Percentiles rank a stretch among this genome's conserved stretches.
Conservation (phyloP, 768 basidiomycete species). For the Dioszegia hungarica region DNA sequence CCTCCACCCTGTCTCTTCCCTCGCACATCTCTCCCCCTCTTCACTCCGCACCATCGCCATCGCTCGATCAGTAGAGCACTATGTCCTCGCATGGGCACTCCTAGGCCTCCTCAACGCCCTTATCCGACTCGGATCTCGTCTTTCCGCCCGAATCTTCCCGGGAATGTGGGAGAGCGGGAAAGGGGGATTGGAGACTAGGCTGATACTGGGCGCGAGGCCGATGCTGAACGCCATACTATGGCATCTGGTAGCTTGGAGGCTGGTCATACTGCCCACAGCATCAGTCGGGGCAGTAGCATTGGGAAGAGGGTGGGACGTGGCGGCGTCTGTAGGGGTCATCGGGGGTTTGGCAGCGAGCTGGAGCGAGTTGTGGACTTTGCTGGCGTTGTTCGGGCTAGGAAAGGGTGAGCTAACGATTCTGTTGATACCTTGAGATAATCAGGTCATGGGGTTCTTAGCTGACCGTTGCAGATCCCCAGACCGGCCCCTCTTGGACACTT, state of each 20-base stretch:
- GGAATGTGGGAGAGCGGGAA: neutral
- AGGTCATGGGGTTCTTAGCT: neutral
- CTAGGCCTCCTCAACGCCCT: neutral
- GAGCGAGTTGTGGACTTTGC: neutral
- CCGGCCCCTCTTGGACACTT: constrained; percentile 1
- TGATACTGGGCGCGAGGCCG: neutral
- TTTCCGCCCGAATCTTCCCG: neutral
- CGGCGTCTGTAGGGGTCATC: neutral
- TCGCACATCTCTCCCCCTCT: neutral
- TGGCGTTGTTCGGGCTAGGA: constrained; percentile 3
- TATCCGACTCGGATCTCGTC: neutral
- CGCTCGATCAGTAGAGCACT: neutral
- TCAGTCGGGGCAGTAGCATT: neutral
- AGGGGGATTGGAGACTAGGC: neutral
- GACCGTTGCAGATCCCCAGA: constrained; percentile 4
- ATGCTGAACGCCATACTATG: neutral
- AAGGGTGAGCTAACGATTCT: neutral
- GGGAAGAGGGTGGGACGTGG: neutral
- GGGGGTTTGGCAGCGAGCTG: neutral
- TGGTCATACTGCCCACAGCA: neutral
- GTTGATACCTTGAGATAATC: neutral
- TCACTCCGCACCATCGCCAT: neutral
- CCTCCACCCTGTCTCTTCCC: neutral
- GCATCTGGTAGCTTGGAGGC: constrained; percentile 5
- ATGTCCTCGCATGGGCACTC: neutral